Evolutionary conservation across 2,329 filamentous ascomycete species (phyloP), one percentile per base, ranked within the genome.

Genomic region (Cladorrhinum sp.): DNA sequence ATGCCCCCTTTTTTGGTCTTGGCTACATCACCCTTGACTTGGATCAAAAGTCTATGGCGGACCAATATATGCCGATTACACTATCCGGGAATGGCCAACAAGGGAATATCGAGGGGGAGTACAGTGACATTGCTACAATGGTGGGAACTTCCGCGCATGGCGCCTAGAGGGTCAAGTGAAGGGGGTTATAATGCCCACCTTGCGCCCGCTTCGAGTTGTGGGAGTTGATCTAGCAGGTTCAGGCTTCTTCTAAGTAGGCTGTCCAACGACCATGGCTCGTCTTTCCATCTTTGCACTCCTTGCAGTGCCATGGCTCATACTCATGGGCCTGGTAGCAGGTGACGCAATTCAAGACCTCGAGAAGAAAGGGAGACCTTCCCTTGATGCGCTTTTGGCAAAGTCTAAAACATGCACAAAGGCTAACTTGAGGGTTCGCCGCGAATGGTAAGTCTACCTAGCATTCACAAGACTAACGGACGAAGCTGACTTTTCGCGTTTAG

Each of bases 321-420:
- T 67, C 24, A 25, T 57, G 18, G 62, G 58, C 61, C 64, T 66
- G 18, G 66, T 62, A 25, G 57, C 61, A 20, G 65, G 54, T 13
- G 71, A 73, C 41, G 69, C 66, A 1, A 68, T 73, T 10, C 50
- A 64, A 18, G 68, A 72, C 50, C 68, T 73, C 8, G 67, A 71
- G 60, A 67, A 65, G 49, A 67, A 69, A 55, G 70, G 69, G 9
- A 60, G 67, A 13, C 60, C 66, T 4, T 61, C 61, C 53, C 57
- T 73, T n/a, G 66, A 72, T 36, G 67, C 66, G 20, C 60, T 62
- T 18, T 38, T 73, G 10, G 69, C 70, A 53, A 69, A 68, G 65
- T 72, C 71, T n/a, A 66, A 65, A 62, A 72, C 70, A 12, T 73
- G 71, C 63, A 71, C 70, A 38, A 70, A 71, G 62, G 69, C 65